These are phyloP conservation scores for bread wheat (Triticum aestivum) DNA, from an alignment of 176 grass and related monocot genomes.

Conservation along the genomic window DNA sequence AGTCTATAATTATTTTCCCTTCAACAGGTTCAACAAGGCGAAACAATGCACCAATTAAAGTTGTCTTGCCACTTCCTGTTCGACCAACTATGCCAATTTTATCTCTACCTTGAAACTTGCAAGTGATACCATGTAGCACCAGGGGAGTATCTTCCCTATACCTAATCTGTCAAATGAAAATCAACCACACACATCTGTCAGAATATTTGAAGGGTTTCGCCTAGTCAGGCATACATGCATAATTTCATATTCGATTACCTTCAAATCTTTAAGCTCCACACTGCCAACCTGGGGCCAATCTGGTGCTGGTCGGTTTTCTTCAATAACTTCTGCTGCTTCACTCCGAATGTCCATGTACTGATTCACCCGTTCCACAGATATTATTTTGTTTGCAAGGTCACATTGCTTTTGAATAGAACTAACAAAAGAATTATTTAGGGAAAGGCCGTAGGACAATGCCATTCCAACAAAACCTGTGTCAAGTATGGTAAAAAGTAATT, in stretches of 20 bases:
- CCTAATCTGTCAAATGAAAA: conserved; percentile 66
- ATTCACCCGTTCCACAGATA: conserved; percentile 88
- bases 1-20: conserved; percentile 77
- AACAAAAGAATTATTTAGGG: conserved; percentile 73
- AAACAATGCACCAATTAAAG: conserved; percentile 83
- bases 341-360: conserved; percentile 87
- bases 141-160: conserved; percentile 74
- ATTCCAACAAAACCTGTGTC: conserved; percentile 84
- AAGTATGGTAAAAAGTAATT: conserved; percentile 1
- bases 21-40: conserved; percentile 90
- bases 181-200: conserved; percentile 3
- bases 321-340: conserved; percentile 69
- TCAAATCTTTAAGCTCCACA: conserved; percentile 74
- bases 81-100: conserved; percentile 95
- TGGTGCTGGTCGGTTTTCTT: conserved; percentile 48
- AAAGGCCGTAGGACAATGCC: conserved; percentile 93
- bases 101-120: conserved; percentile 73
- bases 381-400: conserved; percentile 71
- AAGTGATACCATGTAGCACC: conserved; percentile 75
- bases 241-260: conserved; percentile 44
- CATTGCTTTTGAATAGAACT: conserved; percentile 92
- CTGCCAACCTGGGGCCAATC: conserved; percentile 80
- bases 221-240: neutral
- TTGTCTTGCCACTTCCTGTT: conserved; percentile 94
- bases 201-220: neutral